Conservation (phyloP, 2,329 filamentous ascomycete species). For the Pseudodiploospora longispora region DNA sequence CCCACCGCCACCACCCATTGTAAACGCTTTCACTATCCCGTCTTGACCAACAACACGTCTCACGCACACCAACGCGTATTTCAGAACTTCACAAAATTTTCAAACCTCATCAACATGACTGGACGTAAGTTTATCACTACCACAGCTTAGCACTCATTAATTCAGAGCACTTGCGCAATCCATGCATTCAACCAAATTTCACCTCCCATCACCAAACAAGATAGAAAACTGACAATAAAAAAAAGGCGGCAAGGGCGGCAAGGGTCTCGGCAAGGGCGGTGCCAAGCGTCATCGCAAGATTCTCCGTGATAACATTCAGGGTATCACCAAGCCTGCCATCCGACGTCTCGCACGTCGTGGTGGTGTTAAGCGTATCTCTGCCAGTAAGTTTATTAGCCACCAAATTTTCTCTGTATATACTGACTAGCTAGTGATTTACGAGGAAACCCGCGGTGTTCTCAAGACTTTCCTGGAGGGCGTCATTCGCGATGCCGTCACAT, state of each 20-base stretch:
- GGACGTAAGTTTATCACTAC: slow-evolving; percentile 22
- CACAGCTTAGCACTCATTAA: too few species aligned
- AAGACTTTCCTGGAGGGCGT: slow-evolving; percentile 73
- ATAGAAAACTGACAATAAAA: too few species aligned
- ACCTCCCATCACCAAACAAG: too few species aligned
- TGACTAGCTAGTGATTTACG: slow-evolving; percentile 56
- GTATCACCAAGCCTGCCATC: slow-evolving; percentile 98
- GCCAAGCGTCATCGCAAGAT: slow-evolving; percentile 99
- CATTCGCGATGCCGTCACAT: slow-evolving; percentile 70
- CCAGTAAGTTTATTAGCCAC: slow-evolving; percentile 51
- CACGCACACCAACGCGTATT: neutral
- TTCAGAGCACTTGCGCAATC: too few species aligned
- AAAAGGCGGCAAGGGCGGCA: slow-evolving; percentile 85
- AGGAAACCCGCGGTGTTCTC: slow-evolving; percentile 68
- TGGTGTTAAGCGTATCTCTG: slow-evolving; percentile 99
- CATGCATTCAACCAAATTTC: too few species aligned
- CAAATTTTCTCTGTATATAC: slow-evolving; percentile 4
- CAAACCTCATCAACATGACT: slow-evolving; percentile 21
- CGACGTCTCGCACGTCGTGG: slow-evolving; percentile 97
- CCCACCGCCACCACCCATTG: slow-evolving; percentile 17
- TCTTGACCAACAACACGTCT: neutral
- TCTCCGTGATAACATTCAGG: slow-evolving; percentile 98
- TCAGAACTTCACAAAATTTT: slow-evolving; percentile 5
- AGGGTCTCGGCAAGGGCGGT: slow-evolving; percentile 96
- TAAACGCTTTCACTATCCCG: neutral